Evolutionary conservation across 2,329 filamentous ascomycete genomes (phyloP), one percentile per base, ranked within the genome.

Genomic region (Coniella vitis): DNA sequence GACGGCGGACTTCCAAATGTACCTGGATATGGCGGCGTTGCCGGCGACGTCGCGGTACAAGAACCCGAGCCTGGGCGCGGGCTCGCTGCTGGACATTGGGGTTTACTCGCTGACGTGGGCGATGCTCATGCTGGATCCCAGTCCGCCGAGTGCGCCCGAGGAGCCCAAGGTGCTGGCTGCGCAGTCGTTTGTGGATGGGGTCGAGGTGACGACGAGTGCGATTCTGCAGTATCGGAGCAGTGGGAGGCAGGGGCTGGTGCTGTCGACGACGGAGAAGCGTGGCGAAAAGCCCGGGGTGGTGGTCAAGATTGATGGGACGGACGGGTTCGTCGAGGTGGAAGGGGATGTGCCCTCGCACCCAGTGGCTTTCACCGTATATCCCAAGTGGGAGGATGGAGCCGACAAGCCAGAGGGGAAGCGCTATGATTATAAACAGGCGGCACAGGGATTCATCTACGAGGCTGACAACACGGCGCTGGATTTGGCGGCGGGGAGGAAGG

Each of bases 301-400:
- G 2, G 41, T 31, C 7, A 35, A 16, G 8, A 44, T 44, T 19
- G 41, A 44, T 12, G 41, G 41, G 7, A 44, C 41, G 5, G 20
- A 44, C 73, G 39, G 83, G 69, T 50, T 58, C 47, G 60, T 63
- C 45, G 63, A 65, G 47, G 48, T 56, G 50, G 55, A 48, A 21
- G 54, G 54, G 20, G 51, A 13, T 14, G 41, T 31, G 7, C 41
- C 41, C 19, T 44, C 41, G 4, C 41, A 44, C 13, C 41, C 41
- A n/a, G 21, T n/a, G n/a, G 32, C 41, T 8, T 44, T 44, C 16
- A 44, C 41, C 10, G 31, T 44, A 3, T 44, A 44, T 36, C 41
- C 41, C 3, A 44, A 44, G 14, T 44, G 41, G 41, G 35, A 29
- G 25, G 25, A 29, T 16, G 41, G 41, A 7, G 14, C 31, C 4